Conservation (phyloP, 441 rosid species). For the Gossypium laxum region DNA sequence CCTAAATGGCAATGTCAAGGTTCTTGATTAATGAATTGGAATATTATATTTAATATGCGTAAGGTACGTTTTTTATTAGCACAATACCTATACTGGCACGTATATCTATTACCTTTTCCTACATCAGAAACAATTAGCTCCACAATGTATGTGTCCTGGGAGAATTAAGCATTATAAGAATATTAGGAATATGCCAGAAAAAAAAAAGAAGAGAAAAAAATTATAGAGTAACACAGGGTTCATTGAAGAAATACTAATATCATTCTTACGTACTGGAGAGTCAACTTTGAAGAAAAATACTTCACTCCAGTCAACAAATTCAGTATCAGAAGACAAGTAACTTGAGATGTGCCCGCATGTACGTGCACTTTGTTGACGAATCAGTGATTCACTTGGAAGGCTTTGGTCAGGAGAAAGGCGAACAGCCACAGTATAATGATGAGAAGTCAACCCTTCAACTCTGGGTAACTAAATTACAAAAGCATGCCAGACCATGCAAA, state of each 20-base stretch:
- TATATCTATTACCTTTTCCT: constrained; percentile 48
- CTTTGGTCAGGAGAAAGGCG: constrained; percentile 47
- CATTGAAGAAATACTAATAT: neutral
- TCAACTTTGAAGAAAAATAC: constrained; percentile 84
- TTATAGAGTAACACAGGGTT: neutral
- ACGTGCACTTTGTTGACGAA: constrained; percentile 79
- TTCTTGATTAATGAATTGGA: neutral
- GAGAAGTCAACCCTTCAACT: constrained; percentile 51
- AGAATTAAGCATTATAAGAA: constrained; percentile 14
- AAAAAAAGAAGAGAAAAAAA: neutral
- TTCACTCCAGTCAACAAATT: constrained; percentile 73
- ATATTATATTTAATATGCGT: neutral
- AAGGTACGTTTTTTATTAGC: constrained; percentile 8
- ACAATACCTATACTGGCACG: constrained; percentile 5
- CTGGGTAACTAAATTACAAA: constrained; percentile 45
- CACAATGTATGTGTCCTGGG: constrained; percentile 54
- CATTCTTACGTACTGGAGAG: constrained; percentile 39
- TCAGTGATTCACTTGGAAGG: constrained; percentile 35
- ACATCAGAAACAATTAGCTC: constrained; percentile 63
- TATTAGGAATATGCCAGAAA: neutral
- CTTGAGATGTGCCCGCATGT: constrained; percentile 61
- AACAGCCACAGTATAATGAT: constrained; percentile 51
- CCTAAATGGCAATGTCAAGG: neutral
- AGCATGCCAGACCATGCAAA: neutral
- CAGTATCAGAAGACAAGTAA: constrained; percentile 42